Evolutionary conservation across 495 filamentous ascomycete genomes (phyloP), one percentile per base, ranked within the genome.

Genomic region (Penicillium bialowiezense): DNA sequence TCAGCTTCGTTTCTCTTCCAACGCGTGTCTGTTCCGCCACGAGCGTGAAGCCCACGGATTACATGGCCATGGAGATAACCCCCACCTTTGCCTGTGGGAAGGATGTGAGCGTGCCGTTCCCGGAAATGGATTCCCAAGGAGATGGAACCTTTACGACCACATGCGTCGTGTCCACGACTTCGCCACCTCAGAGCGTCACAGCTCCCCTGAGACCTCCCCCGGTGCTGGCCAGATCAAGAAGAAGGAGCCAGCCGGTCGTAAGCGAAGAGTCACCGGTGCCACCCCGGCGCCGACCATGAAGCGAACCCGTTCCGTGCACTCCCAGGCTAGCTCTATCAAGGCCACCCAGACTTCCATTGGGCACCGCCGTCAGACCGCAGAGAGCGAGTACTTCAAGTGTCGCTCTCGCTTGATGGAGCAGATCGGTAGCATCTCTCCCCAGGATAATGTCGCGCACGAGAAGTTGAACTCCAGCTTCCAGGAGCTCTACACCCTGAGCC

Each of bases 121-220:
- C 19, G 88, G 88, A 59, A 84, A 91, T 67, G 91, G 91, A 59
- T 97, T 97, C 60, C 91, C 90, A 28, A 83, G 91, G 62, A 83
- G 90, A 56, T 97, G 90, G 88, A 97, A 97, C 69, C 78, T 95
- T 26, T 81, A 83, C 68, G 91, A 97, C 76, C 91, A 97, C 74
- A 95, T 95, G 89, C 86, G 86, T 64, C 83, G 91, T 51, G 89
- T 95, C 13, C 91, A 97, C 71, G 87, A 91, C 69, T 89, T 90
- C 71, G 81, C 71, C 47, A 64, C 69, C 20, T 73, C 69, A 7
- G 72, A 76, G 51, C 68, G 64, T 3, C 68, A 64, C 41, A 74
- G 70, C 62, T 76, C 72, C 1, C 72, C 71, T 1, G 72, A 76
- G 58, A 62, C 63, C 37, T 70, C 69, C 8, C 67, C 69, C 15